Evolutionary conservation across 2,329 filamentous ascomycete species (phyloP), one percentile per base, ranked within the genome.

Genomic region (Penicillium glabrum): DNA sequence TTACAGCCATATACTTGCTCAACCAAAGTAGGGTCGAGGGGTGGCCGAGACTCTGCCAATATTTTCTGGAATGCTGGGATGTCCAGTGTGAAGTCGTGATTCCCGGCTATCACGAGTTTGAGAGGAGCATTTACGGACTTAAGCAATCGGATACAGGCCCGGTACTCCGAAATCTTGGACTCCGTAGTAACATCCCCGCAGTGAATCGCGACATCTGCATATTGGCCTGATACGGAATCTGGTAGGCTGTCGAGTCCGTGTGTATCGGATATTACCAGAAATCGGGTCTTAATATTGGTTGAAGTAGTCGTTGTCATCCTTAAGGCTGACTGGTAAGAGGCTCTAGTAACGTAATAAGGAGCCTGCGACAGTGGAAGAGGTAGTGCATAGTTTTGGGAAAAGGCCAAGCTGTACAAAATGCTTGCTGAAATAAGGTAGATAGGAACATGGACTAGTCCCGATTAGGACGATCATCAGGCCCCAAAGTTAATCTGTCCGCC

Each of bases 101-200:
- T 85, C 2, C 83, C 82, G 2, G 82, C 76, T 57, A 86, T 84
- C 44, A 79, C 75, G 3, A 85, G 72, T 60, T 84, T 85, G 7
- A 85, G 70, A 0, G 80, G 78, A 1, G 82, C 80, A 6, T 75
- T 61, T n/a, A 83, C 65, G 1, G 56, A 51, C 5, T 73, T 65
- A 5, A 86, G 69, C 37, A 79, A 66, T n/a, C 70, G 56, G 10
- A 85, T 70, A 0, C 80, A 74, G 0, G 63, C 63, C 47, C 46
- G 56, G 44, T 46, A 63, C 37, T 63, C 61, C 3, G 56, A 44
- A 19, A 63, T 6, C 10, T 60, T 58, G 1, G 61, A 63, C 8
- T 58, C 53, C 5, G 50, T 57, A 1, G 57, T 60, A 1, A 63
- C 37, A 13, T 60, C 59, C 11, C 59, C 61, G 24, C 57, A 61